phyloP scores from a whole-genome alignment of 192 early-diverging fungal genomes.

The Thamnidium elegans region DNA sequence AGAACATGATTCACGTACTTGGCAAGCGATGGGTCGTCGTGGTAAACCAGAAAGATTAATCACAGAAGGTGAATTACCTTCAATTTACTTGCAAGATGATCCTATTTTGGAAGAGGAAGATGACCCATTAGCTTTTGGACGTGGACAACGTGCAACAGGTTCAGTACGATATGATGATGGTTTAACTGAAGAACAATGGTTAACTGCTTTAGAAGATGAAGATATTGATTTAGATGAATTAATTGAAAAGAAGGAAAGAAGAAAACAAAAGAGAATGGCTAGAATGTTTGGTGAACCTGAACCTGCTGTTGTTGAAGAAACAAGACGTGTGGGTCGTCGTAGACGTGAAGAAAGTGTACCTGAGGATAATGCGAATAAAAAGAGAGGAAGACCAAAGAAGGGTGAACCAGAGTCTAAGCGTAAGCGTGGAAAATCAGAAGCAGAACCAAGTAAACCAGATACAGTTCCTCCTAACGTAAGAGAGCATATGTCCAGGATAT shows the following conservation, averaged over 20 bases:
- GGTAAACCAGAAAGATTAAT: conserved; percentile 76
- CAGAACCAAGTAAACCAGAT: conserved; percentile 41
- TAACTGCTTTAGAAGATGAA: conserved; percentile 72
- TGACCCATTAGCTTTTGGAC: conserved; percentile 53
- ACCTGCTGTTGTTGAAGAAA: background rate
- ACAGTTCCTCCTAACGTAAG: conserved; percentile 47
- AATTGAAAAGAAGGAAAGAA: conserved; percentile 39
- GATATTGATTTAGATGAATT: conserved; percentile 59
- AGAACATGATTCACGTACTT: conserved; percentile 38
- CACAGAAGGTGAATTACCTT: conserved; percentile 87
- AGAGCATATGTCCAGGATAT: conserved; percentile 53
- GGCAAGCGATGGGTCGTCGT: conserved; percentile 45
- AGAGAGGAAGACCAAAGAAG: conserved; percentile 19
- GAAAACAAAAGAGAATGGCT: conserved; percentile 18
- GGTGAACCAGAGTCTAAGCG: conserved; percentile 10
- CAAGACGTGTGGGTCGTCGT: conserved; percentile 5
- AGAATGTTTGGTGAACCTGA: conserved; percentile 11
- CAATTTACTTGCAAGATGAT: conserved; percentile 69
- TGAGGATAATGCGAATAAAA: conserved; percentile 8
- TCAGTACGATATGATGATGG: conserved; percentile 90
- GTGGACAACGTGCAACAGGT: conserved; percentile 70
- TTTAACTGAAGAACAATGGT: conserved; percentile 90
- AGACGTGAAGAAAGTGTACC: background rate
- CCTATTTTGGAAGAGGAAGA: conserved; percentile 37
- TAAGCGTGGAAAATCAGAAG: conserved; percentile 17